Evolutionary conservation across 2,329 filamentous ascomycete genomes (phyloP), one percentile per base, ranked within the genome.

Genomic region (Penicillium sp.): DNA sequence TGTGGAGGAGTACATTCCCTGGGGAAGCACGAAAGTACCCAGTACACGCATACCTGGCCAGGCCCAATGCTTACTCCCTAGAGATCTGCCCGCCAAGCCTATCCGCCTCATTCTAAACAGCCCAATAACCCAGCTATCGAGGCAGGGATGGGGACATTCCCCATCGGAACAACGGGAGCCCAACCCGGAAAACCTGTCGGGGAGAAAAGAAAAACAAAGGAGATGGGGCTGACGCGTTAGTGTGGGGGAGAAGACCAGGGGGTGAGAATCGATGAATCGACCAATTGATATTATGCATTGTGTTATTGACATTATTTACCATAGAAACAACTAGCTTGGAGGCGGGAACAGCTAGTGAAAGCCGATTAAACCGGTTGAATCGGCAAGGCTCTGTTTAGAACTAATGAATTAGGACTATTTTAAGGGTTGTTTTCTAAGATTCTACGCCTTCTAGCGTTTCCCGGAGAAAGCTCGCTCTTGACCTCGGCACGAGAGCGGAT

Each of bases 1-100:
- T 55, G 56, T 55, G 56, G 56, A 55, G 56, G 48, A 52, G 44
- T 50, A 55, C 48, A 57, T 55, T 52, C 55, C 48, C 50, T 53
- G 45, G 53, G 51, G 48, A 52, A 48, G 41, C 21, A 21, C 8
- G 21, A 10, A 48, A 53, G 51, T 55, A 55, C 48, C 45, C 22
- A 29, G 43, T 54, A 49, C 53, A 49, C 33, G 40, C 46, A 52
- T 52, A 49, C 48, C 48, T 50, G 43, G 46, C 48, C 48, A 51
- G 46, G n/a, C 49, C 45, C 34, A 44, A 43, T 21, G 39, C 45
- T 44, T 34, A 45, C 34, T 44, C 31, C 42, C 26, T 39, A 28
- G 26, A 35, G 53, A 54, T 54, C 51, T 28, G 15, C 48, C 31
- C 41, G 53, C 54, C 53, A 55, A 56, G 54, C 31, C 51, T 43